Evolutionary conservation across 495 filamentous ascomycete species (phyloP).

Genomic region (Stereocaulon alpinum): DNA sequence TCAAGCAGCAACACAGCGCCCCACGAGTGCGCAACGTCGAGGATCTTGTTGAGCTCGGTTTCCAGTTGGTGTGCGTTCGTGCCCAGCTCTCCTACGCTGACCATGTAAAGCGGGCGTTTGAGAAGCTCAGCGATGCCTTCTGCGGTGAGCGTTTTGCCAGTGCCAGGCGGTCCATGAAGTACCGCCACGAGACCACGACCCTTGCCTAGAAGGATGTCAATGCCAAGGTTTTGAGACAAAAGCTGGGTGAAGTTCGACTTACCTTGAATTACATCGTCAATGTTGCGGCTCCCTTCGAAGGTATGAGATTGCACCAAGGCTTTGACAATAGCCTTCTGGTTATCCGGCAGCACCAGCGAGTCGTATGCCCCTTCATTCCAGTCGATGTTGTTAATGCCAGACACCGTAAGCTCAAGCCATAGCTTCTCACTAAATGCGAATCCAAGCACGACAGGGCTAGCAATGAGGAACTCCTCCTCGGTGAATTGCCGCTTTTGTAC

Average conservation of each 20-base stretch:
- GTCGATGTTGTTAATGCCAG: constrained; percentile 67
- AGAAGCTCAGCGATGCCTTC: constrained; percentile 80
- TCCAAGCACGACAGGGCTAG: constrained; percentile 89
- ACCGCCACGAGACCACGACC: constrained; percentile 66
- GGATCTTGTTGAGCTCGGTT: constrained; percentile 68
- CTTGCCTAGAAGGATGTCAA: constrained; percentile 64
- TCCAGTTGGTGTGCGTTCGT: constrained; percentile 71
- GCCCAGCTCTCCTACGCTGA: constrained; percentile 71
- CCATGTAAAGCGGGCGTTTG: constrained; percentile 75
- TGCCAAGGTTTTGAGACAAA: constrained; percentile 43
- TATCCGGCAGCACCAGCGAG: constrained; percentile 61
- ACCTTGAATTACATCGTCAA: constrained; percentile 66
- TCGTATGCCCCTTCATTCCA: constrained; percentile 79
- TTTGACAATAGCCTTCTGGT: constrained; percentile 71
- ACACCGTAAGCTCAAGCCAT: constrained; percentile 85
- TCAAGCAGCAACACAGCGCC: constrained; percentile 69
- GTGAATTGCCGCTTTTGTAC: constrained; percentile 49
- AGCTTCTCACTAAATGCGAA: constrained; percentile 84
- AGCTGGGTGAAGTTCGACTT: constrained; percentile 38
- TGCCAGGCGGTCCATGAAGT: constrained; percentile 74
- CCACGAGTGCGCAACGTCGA: constrained; percentile 83
- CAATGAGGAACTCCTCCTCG: constrained; percentile 77
- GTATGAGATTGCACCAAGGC: constrained; percentile 73
- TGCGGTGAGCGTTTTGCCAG: constrained; percentile 82
- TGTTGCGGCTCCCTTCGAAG: constrained; percentile 70